Evolutionary conservation across 2,329 filamentous ascomycete species (phyloP), one percentile per base, ranked within the genome.

Genomic region (Drechmeria coniospora): DNA sequence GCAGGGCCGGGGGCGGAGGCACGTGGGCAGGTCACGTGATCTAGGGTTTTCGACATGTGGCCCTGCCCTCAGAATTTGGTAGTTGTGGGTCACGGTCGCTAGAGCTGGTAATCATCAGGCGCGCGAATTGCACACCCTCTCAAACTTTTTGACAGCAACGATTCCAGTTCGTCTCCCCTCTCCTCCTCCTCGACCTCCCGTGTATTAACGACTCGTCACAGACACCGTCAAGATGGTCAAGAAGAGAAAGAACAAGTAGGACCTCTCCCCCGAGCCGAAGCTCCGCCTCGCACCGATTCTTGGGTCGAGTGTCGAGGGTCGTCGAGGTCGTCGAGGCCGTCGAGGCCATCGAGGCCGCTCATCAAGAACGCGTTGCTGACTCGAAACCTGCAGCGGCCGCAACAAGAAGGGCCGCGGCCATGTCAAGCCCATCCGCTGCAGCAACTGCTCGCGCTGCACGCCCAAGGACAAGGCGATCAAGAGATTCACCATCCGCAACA

Each of bases 401-500:
- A 94, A 95, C 81, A 94, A 94, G 84, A 93, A 93, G 68, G 87
- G 90, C 63, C 83, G 90, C 63, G 90, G 90, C 71, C 87, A 95
- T 75, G 84, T 92, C 68, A 98, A 98, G 78, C 92, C 90, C 57
- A 93, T 98, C 69, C 81, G 68, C 49, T 74, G 68, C 68, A 67
- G 61, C 61, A 74, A 74, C 68, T 74, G 68, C 68, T 71, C 68
- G 57, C 73, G 79, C 67, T 84, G 79, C 73, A 92, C 81, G 37
- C 86, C 86, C 62, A 98, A 98, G 79, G 90, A 98, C 59, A 98
- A 98, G 83, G 90, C 92, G 49, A 95, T 98, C 76, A 98, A 98
- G 84, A 77, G 90, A 68, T 98, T 98, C 75, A 98, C 90, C 68
- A 74, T 98, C 74, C 80, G 90, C 63, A 95, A 98, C 80, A 98